Conservation (phyloP, 2,329 filamentous ascomycete genomes). For the Pseudogymnoascus sp. region DNA sequence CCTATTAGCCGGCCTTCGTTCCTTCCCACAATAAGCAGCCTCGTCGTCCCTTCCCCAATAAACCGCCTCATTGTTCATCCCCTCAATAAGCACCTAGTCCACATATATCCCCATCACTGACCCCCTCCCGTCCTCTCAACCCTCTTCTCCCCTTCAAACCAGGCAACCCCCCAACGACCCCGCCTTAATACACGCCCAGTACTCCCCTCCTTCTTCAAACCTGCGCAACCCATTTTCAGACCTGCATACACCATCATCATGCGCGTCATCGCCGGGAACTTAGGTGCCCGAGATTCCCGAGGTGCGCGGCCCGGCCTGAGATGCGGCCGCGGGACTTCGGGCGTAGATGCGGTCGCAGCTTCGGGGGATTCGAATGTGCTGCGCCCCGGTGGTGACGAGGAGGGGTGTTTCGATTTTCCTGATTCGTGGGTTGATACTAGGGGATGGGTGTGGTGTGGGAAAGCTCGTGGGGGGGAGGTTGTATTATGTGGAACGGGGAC, state of each 20-base stretch:
- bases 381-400: neutral
- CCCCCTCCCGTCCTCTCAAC: neutral
- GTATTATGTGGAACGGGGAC: too few relatives aligned
- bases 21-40: neutral
- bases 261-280: neutral
- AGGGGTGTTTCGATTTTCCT: neutral
- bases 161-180: neutral
- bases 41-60: too few relatives aligned
- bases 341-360: neutral
- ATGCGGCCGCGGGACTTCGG: neutral
- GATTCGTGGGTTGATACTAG: neutral
- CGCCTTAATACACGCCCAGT: neutral
- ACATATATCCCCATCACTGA: neutral
- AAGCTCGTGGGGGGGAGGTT: neutral
- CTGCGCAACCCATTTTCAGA: neutral
- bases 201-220: neutral
- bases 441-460: neutral
- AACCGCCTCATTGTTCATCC: neutral
- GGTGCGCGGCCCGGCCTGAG: neutral
- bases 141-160: neutral
- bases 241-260: neutral
- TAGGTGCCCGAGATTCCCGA: neutral
- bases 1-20: neutral
- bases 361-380: neutral
- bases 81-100: neutral